Percentiles rank a stretch among this genome's conserved stretches.
phyloP scores from a whole-genome alignment of 805 yeast genomes.

The Cyberlindnera misumaiensis region DNA sequence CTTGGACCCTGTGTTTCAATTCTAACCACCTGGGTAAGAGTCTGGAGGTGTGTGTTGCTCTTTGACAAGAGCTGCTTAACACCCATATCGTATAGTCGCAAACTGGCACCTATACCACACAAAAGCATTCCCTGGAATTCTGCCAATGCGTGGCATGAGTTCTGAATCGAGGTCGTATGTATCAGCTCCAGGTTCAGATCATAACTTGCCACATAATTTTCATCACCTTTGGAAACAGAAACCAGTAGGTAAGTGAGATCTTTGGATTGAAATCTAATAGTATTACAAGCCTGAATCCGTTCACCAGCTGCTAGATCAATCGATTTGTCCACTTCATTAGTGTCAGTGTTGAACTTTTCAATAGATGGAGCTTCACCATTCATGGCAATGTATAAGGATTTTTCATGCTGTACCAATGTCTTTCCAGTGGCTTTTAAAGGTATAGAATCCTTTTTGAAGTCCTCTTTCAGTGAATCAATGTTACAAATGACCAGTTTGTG shows the following conservation, averaged over 20 bases:
- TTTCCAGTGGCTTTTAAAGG: conserved; percentile 48
- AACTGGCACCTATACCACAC: conserved; percentile 44
- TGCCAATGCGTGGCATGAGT: conserved; percentile 39
- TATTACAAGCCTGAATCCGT: conserved; percentile 8
- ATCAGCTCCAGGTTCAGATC: conserved; percentile 39
- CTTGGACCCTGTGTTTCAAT: conserved; percentile 46
- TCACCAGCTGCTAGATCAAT: conserved; percentile 7
- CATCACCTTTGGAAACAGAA: conserved; percentile 29
- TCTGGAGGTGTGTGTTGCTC: conserved; percentile 39
- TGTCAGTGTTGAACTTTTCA: conserved; percentile 10
- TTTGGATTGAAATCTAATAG: conserved; percentile 22
- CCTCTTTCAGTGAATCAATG: conserved; percentile 33
- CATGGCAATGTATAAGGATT: conserved; percentile 16
- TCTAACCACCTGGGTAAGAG: conserved; percentile 44
- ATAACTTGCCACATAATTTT: conserved; percentile 20
- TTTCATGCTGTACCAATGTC: conserved; percentile 26
- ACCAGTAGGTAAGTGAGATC: conserved; percentile 35
- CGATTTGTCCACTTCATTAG: conserved; percentile 8
- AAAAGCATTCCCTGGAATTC: conserved; percentile 56
- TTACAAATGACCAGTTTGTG: conserved; percentile 49
- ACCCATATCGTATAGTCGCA: conserved; percentile 70
- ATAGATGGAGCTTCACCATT: conserved; percentile 5
- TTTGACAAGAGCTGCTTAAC: conserved; percentile 71
- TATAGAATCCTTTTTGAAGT: conserved; percentile 30
- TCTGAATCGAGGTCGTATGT: conserved; percentile 55